Base-by-base conservation (phyloP, 768 basidiomycete species). In the Trametes gibbosa region DNA sequence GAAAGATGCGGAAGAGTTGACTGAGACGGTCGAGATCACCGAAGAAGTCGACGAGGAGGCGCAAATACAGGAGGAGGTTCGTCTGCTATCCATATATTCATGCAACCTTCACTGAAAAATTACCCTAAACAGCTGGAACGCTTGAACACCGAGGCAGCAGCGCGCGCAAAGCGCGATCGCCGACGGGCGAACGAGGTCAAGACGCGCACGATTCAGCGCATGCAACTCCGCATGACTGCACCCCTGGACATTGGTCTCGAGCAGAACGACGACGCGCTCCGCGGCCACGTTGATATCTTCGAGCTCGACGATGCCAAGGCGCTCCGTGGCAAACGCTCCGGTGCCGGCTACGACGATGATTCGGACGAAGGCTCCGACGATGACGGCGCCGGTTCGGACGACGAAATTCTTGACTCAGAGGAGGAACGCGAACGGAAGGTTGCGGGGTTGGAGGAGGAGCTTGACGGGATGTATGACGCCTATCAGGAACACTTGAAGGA, bases 151-250 rank as follows among this genome's bases (percentile, higher is more conserved):
- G 95, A 92, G 74, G 87, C 83, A 29, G 78, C 81, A 40, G 83
- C 87, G 27, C 84, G 86, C 47, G 71, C 81, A 40, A 94, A 93
- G 71, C 87, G 90, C 8, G 90, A 92, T 65, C 83, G 90, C 53
- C 84, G 94, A 53, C 83, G 86, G 35, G 85, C 87, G 2, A 98
- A 98, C 73, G 97, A 98, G 76, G 78, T 90, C 68, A 92, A 90
- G 74, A 79, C 83, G 27, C 85, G 89, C 63, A 91, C 93, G 0
- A 87, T 98, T 40, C 92, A 93, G 69, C 89, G 95, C 52, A 90
- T 98, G 85, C 97, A 98, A 70, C 80, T 98, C 46, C 89, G 92
- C 69, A 99, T 99, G 97, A 92, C 90, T 13, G 93, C 94, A 19
- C 97, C 97, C n/a, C 77, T 95, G 64, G 97, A 98, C 66, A 95